phyloP scores from a whole-genome alignment of 2,329 filamentous ascomycete species.

The Clonostachys solani region DNA sequence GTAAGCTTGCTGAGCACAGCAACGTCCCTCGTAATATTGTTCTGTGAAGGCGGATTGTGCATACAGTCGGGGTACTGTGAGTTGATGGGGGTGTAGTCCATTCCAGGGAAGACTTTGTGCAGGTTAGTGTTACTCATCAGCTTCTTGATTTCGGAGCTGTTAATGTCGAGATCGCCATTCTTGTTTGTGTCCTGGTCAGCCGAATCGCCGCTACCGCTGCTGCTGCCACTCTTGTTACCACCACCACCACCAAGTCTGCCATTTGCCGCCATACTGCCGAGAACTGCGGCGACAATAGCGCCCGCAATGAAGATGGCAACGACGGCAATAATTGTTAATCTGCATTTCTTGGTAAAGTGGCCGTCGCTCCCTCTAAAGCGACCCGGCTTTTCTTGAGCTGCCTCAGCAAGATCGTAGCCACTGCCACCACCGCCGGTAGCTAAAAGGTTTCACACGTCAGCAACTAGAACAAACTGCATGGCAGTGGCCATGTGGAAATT shows the following conservation, averaged over 20 bases:
- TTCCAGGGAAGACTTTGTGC: slow-evolving; percentile 90
- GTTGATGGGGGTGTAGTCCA: slow-evolving; percentile 93
- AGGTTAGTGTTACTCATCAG: slow-evolving; percentile 77
- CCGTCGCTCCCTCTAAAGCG: too few species aligned
- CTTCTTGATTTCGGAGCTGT: slow-evolving; percentile 75
- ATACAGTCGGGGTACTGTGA: slow-evolving; percentile 86
- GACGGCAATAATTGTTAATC: slow-evolving; percentile 45
- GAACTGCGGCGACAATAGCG: slow-evolving; percentile 48
- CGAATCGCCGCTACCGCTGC: slow-evolving; percentile 32
- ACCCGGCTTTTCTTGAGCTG: slow-evolving; percentile 50
- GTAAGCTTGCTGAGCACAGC: slow-evolving; percentile 88
- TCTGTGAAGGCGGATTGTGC: slow-evolving; percentile 75
- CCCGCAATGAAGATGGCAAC: slow-evolving; percentile 64
- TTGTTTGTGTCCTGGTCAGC: slow-evolving; percentile 54
- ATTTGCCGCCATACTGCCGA: slow-evolving; percentile 25
- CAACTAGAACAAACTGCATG: too few species aligned
- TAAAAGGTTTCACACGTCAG: too few species aligned
- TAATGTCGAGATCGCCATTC: slow-evolving; percentile 68
- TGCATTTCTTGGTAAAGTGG: slow-evolving; percentile 28
- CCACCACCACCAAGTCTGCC: slow-evolving; percentile 64
- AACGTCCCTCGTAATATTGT: slow-evolving; percentile 89
- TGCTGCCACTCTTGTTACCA: slow-evolving; percentile 6
- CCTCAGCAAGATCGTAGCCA: slow-evolving; percentile 23
- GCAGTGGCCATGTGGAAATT: neutral
- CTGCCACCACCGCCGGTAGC: slow-evolving; percentile 8